Percentiles rank a stretch among this genome's conserved stretches.
Evolutionary conservation across 441 rosid genomes (phyloP).

Genomic region (Gossypium schwendimanii): DNA sequence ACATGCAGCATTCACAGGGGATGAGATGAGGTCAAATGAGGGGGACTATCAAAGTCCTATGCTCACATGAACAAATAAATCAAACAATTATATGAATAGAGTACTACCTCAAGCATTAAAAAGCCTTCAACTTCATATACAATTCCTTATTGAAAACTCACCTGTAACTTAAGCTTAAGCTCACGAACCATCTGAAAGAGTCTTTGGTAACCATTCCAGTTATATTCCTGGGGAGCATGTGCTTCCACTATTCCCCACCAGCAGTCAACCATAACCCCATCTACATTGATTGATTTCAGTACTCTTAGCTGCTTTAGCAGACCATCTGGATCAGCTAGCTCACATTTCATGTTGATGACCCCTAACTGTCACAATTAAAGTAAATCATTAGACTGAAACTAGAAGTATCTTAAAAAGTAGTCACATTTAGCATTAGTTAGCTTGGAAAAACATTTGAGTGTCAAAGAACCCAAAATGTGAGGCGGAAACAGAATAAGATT

Average conservation of each 20-base stretch:
- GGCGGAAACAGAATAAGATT: background rate
- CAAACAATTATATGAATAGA: background rate
- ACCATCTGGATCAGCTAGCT: slow-evolving; percentile 81
- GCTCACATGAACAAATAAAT: background rate
- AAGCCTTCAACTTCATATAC: background rate
- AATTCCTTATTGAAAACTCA: slow-evolving; percentile 20
- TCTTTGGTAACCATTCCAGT: slow-evolving; percentile 88
- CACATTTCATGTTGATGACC: slow-evolving; percentile 85
- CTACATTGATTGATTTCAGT: slow-evolving; percentile 71
- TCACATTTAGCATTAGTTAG: background rate
- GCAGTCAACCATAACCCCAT: slow-evolving; percentile 89
- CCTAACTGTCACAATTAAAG: slow-evolving; percentile 60
- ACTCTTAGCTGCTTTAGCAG: slow-evolving; percentile 74
- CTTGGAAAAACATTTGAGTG: slow-evolving; percentile 7
- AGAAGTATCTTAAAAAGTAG: slow-evolving; percentile 3
- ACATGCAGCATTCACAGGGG: background rate
- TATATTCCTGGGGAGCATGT: slow-evolving; percentile 81
- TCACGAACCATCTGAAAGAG: slow-evolving; percentile 83
- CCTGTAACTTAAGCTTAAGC: slow-evolving; percentile 86
- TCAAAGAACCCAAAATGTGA: slow-evolving; percentile 2
- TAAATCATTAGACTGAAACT: slow-evolving; percentile 6
- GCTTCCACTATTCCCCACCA: slow-evolving; percentile 99
- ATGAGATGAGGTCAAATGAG: background rate
- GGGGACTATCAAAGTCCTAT: background rate
- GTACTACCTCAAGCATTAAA: background rate